phyloP scores from a whole-genome alignment of 768 basidiomycete genomes.

The Crassisporium funariophilum region DNA sequence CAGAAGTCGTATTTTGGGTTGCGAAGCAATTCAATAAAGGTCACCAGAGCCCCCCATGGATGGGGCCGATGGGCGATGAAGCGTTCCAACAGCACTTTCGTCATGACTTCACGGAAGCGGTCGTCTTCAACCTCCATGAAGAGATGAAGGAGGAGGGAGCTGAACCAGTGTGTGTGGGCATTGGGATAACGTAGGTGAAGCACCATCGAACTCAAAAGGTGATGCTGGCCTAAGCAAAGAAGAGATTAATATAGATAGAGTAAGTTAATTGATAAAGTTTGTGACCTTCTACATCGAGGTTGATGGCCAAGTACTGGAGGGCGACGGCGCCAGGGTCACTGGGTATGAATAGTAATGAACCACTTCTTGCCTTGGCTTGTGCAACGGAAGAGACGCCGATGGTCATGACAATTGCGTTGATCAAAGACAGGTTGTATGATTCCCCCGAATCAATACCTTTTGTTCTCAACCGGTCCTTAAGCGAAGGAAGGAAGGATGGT shows the following conservation, averaged over 20 bases:
- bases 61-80: constrained; percentile 95
- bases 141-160: constrained; percentile 83
- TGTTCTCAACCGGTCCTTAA: constrained; percentile 75
- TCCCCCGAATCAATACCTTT: constrained; percentile 47
- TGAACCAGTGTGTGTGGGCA: constrained; percentile 99
- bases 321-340: constrained; percentile 85
- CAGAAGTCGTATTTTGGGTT: constrained; percentile 92
- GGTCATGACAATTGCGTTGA: constrained; percentile 96
- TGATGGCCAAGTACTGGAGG: constrained; percentile 78
- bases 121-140: constrained; percentile 81
- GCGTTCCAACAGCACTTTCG: constrained; percentile 89
- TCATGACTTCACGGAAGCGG: constrained; percentile 78
- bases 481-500: constrained; percentile 69
- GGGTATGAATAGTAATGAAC: constrained; percentile 77
- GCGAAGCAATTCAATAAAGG: constrained; percentile 91
- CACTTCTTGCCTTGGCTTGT: constrained; percentile 83
- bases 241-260: neutral
- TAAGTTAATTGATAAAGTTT: constrained; percentile 4
- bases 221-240: constrained; percentile 81
- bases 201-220: constrained; percentile 89
- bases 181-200: constrained; percentile 97
- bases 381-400: constrained; percentile 92
- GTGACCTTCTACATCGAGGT: constrained; percentile 90
- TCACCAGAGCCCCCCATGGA: constrained; percentile 93
- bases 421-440: constrained; percentile 82